These are phyloP conservation scores for Nothophoma quercina DNA, from an alignment of 2,329 filamentous ascomycete genomes.

Conservation along the genomic window DNA sequence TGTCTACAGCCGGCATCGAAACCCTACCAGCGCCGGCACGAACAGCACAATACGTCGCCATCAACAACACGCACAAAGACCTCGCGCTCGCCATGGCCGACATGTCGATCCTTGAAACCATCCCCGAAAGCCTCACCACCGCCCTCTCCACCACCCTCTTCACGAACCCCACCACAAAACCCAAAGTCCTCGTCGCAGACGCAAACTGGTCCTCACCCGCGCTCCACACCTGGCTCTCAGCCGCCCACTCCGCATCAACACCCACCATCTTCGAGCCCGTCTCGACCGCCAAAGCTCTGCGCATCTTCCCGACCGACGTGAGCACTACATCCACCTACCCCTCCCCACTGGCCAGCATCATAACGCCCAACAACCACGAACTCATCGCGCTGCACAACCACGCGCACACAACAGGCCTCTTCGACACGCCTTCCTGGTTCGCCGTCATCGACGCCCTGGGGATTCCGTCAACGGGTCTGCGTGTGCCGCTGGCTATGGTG, in stretches of 20 bases:
- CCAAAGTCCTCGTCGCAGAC: conserved; percentile 85
- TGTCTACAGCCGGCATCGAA: conserved; percentile 70
- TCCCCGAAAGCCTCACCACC: conserved; percentile 33
- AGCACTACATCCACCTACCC: conserved; percentile 74
- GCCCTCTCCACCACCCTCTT: conserved; percentile 25
- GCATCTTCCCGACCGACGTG: conserved; percentile 64
- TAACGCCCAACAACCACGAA: conserved; percentile 85
- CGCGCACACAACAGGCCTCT: conserved; percentile 70
- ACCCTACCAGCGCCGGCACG: conserved; percentile 57
- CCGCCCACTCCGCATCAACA: conserved; percentile 51
- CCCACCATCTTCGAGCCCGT: conserved; percentile 86
- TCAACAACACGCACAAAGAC: conserved; percentile 85
- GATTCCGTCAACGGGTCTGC: conserved; percentile 71
- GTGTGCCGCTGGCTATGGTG: conserved; percentile 74
- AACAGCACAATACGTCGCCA: conserved; percentile 89
- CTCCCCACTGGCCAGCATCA: conserved; percentile 70
- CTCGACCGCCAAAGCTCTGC: conserved; percentile 77
- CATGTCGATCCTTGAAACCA: conserved; percentile 78
- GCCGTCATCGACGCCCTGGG: conserved; percentile 78
- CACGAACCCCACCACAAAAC: conserved; percentile 36
- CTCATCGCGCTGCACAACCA: conserved; percentile 78
- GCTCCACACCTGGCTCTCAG: conserved; percentile 73
- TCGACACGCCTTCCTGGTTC: conserved; percentile 80
- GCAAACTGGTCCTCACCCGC: conserved; percentile 79
- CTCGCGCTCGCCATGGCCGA: conserved; percentile 95